These are phyloP conservation scores for Suillus paluster DNA, from an alignment of 768 basidiomycete genomes.

Conservation along the genomic window DNA sequence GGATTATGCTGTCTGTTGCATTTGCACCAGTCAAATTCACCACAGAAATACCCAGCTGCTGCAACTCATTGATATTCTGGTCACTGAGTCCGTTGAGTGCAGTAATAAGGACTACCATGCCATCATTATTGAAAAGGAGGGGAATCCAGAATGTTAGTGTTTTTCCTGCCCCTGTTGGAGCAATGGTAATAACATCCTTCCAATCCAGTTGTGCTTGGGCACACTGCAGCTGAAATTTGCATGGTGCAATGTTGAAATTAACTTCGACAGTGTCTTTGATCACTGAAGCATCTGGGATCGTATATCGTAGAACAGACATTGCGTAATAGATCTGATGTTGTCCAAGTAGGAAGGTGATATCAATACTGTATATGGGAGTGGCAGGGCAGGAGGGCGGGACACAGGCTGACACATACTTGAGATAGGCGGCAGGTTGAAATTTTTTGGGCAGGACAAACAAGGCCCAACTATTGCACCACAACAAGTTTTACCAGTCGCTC, in stretches of 20 bases:
- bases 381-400: background rate
- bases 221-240: constrained; percentile 3
- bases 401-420: no score
- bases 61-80: background rate
- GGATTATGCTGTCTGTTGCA: background rate
- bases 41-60: background rate
- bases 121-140: background rate
- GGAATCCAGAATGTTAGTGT: constrained; percentile 17
- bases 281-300: background rate
- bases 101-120: background rate
- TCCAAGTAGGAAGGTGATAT: no score
- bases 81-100: background rate
- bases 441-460: no score
- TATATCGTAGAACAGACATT: constrained; percentile 4
- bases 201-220: background rate
- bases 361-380: background rate
- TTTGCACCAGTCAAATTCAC: background rate
- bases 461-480: no score
- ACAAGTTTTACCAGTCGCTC: no score
- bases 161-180: constrained; percentile 14
- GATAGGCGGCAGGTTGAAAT: no score
- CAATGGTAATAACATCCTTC: constrained; percentile 14
- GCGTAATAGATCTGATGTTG: no score
- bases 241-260: background rate
- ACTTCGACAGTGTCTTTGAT: background rate